Conservation (phyloP, 768 basidiomycete species). For the Udeniomyces megalosporus region DNA sequence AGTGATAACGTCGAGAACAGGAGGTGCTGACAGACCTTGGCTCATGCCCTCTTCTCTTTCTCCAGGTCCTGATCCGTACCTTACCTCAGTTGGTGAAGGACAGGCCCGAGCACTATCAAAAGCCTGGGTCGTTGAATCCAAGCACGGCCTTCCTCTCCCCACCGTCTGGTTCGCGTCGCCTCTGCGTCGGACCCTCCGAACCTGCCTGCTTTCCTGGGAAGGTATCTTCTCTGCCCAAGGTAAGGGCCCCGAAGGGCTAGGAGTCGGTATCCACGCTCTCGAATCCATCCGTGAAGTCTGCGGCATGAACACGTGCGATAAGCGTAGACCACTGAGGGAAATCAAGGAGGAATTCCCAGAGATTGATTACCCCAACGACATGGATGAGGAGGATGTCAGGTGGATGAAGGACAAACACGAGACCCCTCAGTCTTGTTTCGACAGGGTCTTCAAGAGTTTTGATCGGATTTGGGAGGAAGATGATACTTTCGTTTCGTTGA, state of each 20-base stretch:
- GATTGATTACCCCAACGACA: not conserved
- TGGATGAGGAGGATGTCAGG: not conserved
- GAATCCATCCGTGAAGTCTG: not conserved
- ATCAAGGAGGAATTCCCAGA: not conserved
- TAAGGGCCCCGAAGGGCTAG: not conserved
- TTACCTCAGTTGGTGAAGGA: not conserved
- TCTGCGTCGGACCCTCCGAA: not conserved
- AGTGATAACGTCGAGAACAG: no score
- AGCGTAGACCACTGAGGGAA: not conserved
- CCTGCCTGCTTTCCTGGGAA: constrained; percentile 5
- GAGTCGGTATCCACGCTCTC: not conserved
- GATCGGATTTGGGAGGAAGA: no score
- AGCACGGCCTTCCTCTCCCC: constrained; percentile 5
- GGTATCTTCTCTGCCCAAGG: not conserved
- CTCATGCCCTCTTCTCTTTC: not conserved
- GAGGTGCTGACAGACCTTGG: not conserved
- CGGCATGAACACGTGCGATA: not conserved
- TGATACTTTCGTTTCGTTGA: no score
- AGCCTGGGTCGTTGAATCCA: constrained; percentile 1
- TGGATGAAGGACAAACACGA: not conserved
- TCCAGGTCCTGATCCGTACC: not conserved
- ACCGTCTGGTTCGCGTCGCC: not conserved
- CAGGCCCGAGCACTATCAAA: constrained; percentile 1
- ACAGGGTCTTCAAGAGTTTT: no score
- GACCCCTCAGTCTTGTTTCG: no score